Evolutionary conservation across 176 grass and related monocot genomes (phyloP).

Genomic region (Eleusine coracana): DNA sequence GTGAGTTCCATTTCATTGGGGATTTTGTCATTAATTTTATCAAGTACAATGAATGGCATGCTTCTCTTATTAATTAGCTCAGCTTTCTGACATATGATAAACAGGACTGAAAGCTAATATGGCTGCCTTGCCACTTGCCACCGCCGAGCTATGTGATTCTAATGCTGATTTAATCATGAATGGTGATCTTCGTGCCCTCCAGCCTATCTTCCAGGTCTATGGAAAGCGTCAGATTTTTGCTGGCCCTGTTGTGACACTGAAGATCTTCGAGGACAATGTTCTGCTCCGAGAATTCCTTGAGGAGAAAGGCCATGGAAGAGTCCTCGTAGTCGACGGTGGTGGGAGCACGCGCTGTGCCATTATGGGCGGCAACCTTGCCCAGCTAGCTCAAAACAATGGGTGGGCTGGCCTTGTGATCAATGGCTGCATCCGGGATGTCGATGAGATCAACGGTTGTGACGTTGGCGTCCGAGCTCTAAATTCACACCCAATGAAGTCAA

Average conservation of each 20-base stretch:
- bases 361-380: constrained; percentile 77
- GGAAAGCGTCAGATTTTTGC: no score
- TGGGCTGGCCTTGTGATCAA: constrained; percentile 81
- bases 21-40: not conserved
- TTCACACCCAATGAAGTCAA: constrained; percentile 72
- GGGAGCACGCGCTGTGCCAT: constrained; percentile 80
- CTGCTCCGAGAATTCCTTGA: constrained; percentile 28
- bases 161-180: no score
- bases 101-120: constrained; percentile 37
- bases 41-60: not conserved
- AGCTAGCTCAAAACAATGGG: constrained; percentile 75
- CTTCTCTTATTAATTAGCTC: not conserved
- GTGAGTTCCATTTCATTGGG: no score
- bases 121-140: constrained; percentile 27
- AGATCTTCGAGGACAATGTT: no score
- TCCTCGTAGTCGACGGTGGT: constrained; percentile 67
- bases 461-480: constrained; percentile 69
- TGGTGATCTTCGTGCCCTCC: no score
- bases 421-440: constrained; percentile 80
- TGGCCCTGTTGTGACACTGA: no score
- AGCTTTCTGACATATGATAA: not conserved
- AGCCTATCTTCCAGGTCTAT: no score
- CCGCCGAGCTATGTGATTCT: no score
- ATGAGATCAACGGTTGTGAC: constrained; percentile 89
- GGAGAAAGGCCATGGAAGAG: constrained; percentile 75